phyloP scores from a whole-genome alignment of 2,329 filamentous ascomycete genomes.

The Aspergillaceae sp. region DNA sequence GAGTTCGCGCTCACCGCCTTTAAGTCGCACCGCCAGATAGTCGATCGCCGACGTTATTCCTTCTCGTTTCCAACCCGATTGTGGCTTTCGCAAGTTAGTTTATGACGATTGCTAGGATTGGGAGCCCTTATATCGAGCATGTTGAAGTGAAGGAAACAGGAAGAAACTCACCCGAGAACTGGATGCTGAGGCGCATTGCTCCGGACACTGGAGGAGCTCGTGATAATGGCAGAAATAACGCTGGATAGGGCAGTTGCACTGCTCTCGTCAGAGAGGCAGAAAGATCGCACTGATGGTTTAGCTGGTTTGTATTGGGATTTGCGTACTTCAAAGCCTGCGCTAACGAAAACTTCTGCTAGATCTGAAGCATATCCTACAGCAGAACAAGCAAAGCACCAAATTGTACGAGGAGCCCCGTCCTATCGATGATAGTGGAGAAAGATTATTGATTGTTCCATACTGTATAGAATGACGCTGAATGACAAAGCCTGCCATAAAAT shows the following conservation, averaged over 20 bases:
- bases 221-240: slow-evolving; percentile 35
- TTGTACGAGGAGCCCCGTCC: slow-evolving; percentile 21
- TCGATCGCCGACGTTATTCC: neutral
- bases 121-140: neutral
- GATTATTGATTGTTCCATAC: neutral
- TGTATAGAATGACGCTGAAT: slow-evolving; percentile 42
- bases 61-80: neutral
- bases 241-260: slow-evolving; percentile 34
- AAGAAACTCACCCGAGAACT: too few species aligned
- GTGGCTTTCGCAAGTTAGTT: neutral
- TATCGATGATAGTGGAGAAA: neutral
- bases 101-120: neutral
- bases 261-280: slow-evolving; percentile 36
- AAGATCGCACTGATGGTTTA: slow-evolving; percentile 44
- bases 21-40: neutral
- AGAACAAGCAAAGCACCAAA: slow-evolving; percentile 39
- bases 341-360: slow-evolving; percentile 25
- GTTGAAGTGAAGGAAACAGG: neutral
- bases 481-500: slow-evolving; percentile 76
- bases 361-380: slow-evolving; percentile 48
- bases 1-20: slow-evolving; percentile 23
- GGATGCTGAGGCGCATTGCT: neutral
- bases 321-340: slow-evolving; percentile 6
- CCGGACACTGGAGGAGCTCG: neutral
- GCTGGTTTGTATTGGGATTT: slow-evolving; percentile 28